Conservation (phyloP, 306 rosid genomes). For the Oemleria cerasiformis region DNA sequence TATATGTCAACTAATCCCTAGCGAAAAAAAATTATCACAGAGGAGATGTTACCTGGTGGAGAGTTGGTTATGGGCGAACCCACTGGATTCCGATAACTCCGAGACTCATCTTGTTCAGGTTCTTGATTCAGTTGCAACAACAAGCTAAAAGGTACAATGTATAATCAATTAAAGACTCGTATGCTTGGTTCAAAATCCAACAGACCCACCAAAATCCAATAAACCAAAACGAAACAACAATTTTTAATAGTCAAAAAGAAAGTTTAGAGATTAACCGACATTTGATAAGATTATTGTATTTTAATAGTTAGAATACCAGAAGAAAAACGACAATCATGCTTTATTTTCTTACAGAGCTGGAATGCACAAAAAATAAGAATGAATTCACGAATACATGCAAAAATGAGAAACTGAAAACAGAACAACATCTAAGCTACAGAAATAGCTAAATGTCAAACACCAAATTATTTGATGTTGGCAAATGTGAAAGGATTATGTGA, state of each 20-base stretch:
- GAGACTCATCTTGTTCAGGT: conserved; percentile 74
- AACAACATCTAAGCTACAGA: too few relatives aligned
- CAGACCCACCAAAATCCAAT: not conserved
- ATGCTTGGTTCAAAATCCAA: conserved; percentile 5
- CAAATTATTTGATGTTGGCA: too few relatives aligned
- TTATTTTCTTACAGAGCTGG: not conserved
- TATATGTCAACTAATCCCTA: conserved; percentile 2
- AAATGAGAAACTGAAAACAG: not conserved
- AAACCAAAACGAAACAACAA: not conserved
- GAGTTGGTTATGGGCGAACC: conserved; percentile 84
- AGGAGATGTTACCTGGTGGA: conserved; percentile 66
- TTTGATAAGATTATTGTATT: too few relatives aligned
- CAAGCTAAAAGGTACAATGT: conserved; percentile 46
- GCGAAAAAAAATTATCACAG: conserved; percentile 7
- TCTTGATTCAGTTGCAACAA: conserved; percentile 85
- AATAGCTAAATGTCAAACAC: too few relatives aligned
- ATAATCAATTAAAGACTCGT: conserved; percentile 12
- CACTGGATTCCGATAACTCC: conserved; percentile 57
- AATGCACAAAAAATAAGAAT: not conserved
- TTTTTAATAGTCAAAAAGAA: not conserved
- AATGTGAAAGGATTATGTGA: too few relatives aligned
- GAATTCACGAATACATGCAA: not conserved
- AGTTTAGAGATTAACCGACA: not conserved
- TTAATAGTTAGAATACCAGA: not conserved
- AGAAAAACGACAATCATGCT: too few relatives aligned